Conservation (phyloP, 2,329 filamentous ascomycete species). For the Juglanconis juglandina region DNA sequence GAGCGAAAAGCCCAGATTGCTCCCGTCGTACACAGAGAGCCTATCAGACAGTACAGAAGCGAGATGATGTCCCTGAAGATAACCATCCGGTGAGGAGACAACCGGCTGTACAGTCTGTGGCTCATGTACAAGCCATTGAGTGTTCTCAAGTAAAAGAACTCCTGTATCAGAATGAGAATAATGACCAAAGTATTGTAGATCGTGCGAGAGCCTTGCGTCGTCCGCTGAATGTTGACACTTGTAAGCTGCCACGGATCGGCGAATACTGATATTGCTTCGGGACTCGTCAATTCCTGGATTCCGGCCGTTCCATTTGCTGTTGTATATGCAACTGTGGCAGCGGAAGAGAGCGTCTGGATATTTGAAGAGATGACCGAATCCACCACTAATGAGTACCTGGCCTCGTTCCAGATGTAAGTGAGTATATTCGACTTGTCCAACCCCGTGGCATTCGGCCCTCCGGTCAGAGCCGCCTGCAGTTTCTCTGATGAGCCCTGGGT, state of each 20-base stretch:
- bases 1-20: constrained; percentile 42
- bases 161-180: constrained; percentile 42
- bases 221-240: constrained; percentile 36
- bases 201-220: constrained; percentile 36
- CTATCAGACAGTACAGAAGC: constrained; percentile 35
- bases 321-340: constrained; percentile 32
- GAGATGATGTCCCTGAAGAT: constrained; percentile 33
- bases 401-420: constrained; percentile 43
- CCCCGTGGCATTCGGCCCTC: constrained; percentile 26
- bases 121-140: constrained; percentile 40
- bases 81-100: constrained; percentile 29
- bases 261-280: constrained; percentile 31
- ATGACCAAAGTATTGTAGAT: constrained; percentile 44
- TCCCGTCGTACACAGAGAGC: constrained; percentile 36
- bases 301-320: constrained; percentile 30
- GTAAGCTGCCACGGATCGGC: constrained; percentile 35
- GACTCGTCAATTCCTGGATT: constrained; percentile 22
- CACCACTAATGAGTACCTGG: constrained; percentile 37
- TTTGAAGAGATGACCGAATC: constrained; percentile 31
- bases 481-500: constrained; percentile 32
- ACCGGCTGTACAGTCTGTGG: constrained; percentile 33
- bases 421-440: constrained; percentile 31
- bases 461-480: constrained; percentile 33
- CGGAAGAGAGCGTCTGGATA: constrained; percentile 31
- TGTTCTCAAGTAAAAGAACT: constrained; percentile 45